Evolutionary conservation across 2,329 filamentous ascomycete genomes (phyloP), one percentile per base, ranked within the genome.

Genomic region (Penicillium sp.): DNA sequence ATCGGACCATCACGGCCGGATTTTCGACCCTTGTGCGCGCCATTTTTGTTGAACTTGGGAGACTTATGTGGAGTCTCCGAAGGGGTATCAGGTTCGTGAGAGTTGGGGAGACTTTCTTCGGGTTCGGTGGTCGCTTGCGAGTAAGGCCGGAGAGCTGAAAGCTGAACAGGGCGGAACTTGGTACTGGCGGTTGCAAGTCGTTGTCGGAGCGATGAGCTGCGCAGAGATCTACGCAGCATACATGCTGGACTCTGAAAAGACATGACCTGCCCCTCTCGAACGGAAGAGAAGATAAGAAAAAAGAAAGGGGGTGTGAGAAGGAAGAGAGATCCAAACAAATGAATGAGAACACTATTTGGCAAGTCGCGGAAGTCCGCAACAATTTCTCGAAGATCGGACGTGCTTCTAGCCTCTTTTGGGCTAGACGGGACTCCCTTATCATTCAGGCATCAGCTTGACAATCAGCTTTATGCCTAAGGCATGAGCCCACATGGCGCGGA

Each of bases 221-320:
- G 57, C 46, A 57, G 45, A 55, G 55, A 49, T 56, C 56, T 58
- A 48, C 52, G 52, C 53, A 52, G 47, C 39, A 50, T 39, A 34
- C 50, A 54, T 33, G 44, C 50, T 29, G 57, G 51, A 41, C 49
- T 43, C 39, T 50, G 51, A 18, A 46, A 37, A 28, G 53, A 46
- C 57, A 60, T 60, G 44, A 44, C 50, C 44, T 29, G 32, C 3
- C 37, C 41, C 39, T 13, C 32, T 25, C 1, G 7, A 27, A 24
- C 34, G 11, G 5, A 38, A 18, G 41, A 32, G 1, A 36, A 34
- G 3, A 32, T 8, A 11, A 32, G 29, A 11, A 11, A 32, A 32
- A 32, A 32, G 5, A 32, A 32, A 3, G 29, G 11, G 11, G 11
- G n/a, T n/a, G n/a, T 11, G 11, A 35, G 27, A 18, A 11, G 27